Evolutionary conservation across 805 yeast genomes (phyloP).

Genomic region (Suhomyces xylopsoci): DNA sequence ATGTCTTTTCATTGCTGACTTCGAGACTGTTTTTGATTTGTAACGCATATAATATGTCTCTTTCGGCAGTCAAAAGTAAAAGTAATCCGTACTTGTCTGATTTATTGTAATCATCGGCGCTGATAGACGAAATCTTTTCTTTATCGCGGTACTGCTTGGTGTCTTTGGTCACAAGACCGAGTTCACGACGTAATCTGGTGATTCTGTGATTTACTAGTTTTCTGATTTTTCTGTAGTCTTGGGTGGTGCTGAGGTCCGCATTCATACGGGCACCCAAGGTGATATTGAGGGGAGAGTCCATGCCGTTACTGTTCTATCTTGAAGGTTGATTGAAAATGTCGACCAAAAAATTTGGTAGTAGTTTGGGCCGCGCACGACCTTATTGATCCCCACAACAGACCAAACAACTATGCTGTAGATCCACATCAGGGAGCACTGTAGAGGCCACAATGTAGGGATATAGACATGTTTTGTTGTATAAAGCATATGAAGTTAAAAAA

Average conservation of each 20-base stretch:
- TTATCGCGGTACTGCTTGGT: slow-evolving; percentile 57
- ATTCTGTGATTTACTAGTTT: slow-evolving; percentile 57
- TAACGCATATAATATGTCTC: slow-evolving; percentile 68
- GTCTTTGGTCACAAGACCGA: slow-evolving; percentile 62
- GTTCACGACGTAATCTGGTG: slow-evolving; percentile 60
- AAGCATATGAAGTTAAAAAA: background rate
- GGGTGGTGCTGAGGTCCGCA: slow-evolving; percentile 61
- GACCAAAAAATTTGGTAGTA: background rate
- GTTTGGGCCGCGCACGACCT: background rate
- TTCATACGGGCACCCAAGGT: slow-evolving; percentile 58
- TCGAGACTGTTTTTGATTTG: slow-evolving; percentile 58
- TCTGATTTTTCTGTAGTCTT: slow-evolving; percentile 70
- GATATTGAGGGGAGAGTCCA: slow-evolving; percentile 46
- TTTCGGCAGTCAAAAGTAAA: slow-evolving; percentile 67
- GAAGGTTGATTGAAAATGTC: background rate
- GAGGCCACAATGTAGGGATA: too few species aligned
- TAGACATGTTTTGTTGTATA: too few species aligned
- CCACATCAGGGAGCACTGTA: too few species aligned
- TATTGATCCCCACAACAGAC: background rate
- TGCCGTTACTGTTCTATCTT: slow-evolving; percentile 8
- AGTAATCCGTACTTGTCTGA: slow-evolving; percentile 57
- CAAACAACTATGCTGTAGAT: too few species aligned
- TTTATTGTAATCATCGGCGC: slow-evolving; percentile 46
- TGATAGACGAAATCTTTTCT: slow-evolving; percentile 46
- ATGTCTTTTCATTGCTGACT: slow-evolving; percentile 45